Evolutionary conservation across 805 yeast genomes (phyloP), one percentile per base, ranked within the genome.

Genomic region (Yarrowia osloensis): DNA sequence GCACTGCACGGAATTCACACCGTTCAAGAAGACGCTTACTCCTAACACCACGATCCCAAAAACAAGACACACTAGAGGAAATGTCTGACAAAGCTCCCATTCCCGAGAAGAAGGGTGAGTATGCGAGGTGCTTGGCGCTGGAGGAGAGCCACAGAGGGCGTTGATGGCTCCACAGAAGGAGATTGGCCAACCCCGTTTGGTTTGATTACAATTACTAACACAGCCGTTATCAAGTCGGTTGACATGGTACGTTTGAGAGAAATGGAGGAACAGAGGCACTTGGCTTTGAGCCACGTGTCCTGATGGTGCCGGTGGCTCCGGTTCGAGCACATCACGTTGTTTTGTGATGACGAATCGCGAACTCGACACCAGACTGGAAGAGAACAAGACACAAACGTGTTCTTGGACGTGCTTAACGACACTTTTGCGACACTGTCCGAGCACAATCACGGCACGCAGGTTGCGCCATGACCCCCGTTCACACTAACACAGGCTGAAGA

Each of bases 171-270:
- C 35, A 31, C 15, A 9, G 13, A 9, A 31, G 15, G 35, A 6
- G 35, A 11, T 31, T 31, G 35, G 9, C 11, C 15, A 31, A 7
- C 35, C 35, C 35, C 35, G 40, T 17, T 3, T 17, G 40, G 28
- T 39, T 26, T 29, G 40, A 22, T 31, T 44, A 15, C n/a, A 11
- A 39, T 31, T 62, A 50, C 66, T 61, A 61, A 61, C 66, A 65
- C 28, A 71, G 74, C 73, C 28, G 71, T 71, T 42, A 69, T 75
- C 50, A 75, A 75, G 68, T 72, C 78, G 35, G 77, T 71, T 6
- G 78, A 75, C 55, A 75, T 75, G 78, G 78, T 75, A 68, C 11
- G 76, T 39, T 17, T 9, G 8, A n/a, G 62, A 31, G 35, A 39
- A 21, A 12, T 24, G 46, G 24, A 24, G 35, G 21, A 2, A 13